phyloP scores from a whole-genome alignment of 148 eudicot species.

The Dianthus caryophyllus region DNA sequence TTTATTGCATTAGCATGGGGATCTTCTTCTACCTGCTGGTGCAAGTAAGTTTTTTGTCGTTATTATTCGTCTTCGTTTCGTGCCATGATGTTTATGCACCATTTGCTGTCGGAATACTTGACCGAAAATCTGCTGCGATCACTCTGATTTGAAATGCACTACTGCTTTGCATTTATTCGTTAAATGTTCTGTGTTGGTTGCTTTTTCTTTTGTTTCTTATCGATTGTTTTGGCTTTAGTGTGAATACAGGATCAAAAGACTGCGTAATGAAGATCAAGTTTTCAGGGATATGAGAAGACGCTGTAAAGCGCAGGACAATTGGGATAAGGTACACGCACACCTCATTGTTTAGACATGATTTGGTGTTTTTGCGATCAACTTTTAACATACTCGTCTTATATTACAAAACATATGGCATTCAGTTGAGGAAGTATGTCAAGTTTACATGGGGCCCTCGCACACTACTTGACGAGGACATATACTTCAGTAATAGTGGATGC shows the following conservation, averaged over 20 bases:
- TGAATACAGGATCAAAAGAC: conserved; percentile 72
- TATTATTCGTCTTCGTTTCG: background rate
- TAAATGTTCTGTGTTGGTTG: background rate
- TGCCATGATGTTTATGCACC: background rate
- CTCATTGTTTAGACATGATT: conserved; percentile 2
- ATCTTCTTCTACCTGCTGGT: conserved; percentile 78
- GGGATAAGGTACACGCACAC: conserved; percentile 61
- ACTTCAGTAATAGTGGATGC: conserved; percentile 30
- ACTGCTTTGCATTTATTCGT: background rate
- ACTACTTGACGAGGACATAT: conserved; percentile 35
- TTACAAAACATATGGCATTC: conserved; percentile 19
- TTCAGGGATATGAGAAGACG: conserved; percentile 55
- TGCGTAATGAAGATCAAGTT: conserved; percentile 64
- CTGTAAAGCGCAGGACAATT: conserved; percentile 66
- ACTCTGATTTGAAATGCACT: background rate
- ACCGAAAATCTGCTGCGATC: background rate
- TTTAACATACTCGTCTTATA: conserved; percentile 8
- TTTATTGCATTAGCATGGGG: conserved; percentile 77
- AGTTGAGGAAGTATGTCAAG: conserved; percentile 84
- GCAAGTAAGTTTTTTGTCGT: conserved; percentile 52
- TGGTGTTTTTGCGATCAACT: background rate
- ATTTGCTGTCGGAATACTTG: background rate
- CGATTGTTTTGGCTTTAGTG: conserved; percentile 35
- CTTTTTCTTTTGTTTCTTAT: background rate
- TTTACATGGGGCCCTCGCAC: conserved; percentile 63